Base-by-base conservation (phyloP, 441 rosid genomes). In the Erodium moschatum region DNA sequence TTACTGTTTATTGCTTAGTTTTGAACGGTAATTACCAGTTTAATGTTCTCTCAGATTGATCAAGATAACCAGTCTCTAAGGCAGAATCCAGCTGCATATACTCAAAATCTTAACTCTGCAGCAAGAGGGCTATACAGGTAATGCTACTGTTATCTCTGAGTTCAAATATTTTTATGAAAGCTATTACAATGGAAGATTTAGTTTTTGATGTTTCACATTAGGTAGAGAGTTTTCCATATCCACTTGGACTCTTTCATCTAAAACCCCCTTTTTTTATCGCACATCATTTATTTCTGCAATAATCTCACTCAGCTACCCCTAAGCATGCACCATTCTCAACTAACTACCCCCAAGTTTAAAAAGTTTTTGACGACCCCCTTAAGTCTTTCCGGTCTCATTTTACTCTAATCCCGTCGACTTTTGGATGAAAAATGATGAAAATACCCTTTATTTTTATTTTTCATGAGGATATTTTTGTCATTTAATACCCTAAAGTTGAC, bases 41-140 rank as follows among this genome's bases (percentile, higher is more conserved):
- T 72, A 31, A 58, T 72, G 5, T 74, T 73, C 70, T 83, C 80
- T 80, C 83, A 92, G 97, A 83, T 86, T 76, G 88, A 85, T 70
- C 90, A 84, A 75, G 86, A 83, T 61, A 72, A 75, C 71, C 81
- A 76, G 78, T 81, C 93, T 74, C 72, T 79, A 40, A 77, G 85
- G 77, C 87, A 82, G 76, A 85, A 78, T 80, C 96, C 97, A 72
- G 96, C 96, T 68, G 77, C 81, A 29, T 88, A 89, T 78, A 79
- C 83, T 0, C 87, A 84, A 72, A 70, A 80, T 79, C 72, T 93
- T 81, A 84, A 81, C 78, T 84, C 86, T 65, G 97, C 85, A 66
- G 84, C 87, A 10, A 85, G 95, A 87, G 93, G 92, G 69, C 88
- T 93, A 27, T 82, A 79, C 85, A 93, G 98, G 98, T 91, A 74